Percentiles rank a stretch among this genome's conserved stretches.
Evolutionary conservation across 345 rosid species (phyloP).

Genomic region (Syzygium jambos): DNA sequence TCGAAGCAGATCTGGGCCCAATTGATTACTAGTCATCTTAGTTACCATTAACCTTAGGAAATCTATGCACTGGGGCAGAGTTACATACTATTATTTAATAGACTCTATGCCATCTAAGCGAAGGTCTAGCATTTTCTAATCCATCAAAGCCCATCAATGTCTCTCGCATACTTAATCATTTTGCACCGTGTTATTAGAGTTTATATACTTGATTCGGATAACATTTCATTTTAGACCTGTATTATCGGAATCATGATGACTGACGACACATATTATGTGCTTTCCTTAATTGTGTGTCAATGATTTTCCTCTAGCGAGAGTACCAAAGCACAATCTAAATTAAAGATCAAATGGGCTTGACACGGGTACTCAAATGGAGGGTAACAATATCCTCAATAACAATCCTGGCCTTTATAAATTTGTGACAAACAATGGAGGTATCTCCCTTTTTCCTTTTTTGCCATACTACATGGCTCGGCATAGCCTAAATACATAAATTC

Average conservation of each 20-base stretch:
- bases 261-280: rapidly evolving
- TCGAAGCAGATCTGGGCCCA: background rate
- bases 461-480: background rate
- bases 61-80: background rate
- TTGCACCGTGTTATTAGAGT: background rate
- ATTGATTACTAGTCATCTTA: background rate
- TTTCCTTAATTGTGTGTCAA: background rate
- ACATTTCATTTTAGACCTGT: background rate
- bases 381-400: background rate
- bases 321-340: background rate
- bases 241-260: rapidly evolving
- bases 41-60: background rate
- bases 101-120: background rate
- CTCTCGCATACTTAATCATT: background rate
- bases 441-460: background rate
- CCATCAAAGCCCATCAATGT: background rate
- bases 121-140: background rate
- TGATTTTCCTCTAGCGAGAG: background rate
- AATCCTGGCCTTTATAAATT: background rate
- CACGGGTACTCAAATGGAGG: background rate
- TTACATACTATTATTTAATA: background rate
- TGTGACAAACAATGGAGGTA: background rate
- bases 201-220: background rate
- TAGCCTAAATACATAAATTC: background rate
- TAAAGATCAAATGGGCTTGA: background rate